Evolutionary conservation across 2,329 filamentous ascomycete species (phyloP), one percentile per base, ranked within the genome.

Genomic region (Alternaria metachromatica): DNA sequence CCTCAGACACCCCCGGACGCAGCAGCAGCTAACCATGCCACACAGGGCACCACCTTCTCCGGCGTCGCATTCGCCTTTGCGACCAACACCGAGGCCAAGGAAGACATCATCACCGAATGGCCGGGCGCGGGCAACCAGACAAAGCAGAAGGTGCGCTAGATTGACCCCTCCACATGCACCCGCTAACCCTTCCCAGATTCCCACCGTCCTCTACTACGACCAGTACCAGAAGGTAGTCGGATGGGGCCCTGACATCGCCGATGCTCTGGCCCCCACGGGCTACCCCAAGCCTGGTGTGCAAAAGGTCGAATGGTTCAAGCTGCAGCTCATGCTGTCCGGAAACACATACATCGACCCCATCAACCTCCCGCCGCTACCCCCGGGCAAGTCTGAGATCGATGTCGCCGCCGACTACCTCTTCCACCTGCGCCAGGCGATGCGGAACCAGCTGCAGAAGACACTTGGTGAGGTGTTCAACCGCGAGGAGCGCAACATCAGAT

Each of bases 151-250:
- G 95, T 97, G 80, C 43, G 62, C 43, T 20, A 7, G 15, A 51
- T n/a, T 6, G 45, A 15, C 25, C 41, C 41, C n/a, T 18, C 46
- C 11, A 48, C 15, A 23, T 33, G 26, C 20, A 41, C 9, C 15
- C 18, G 45, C 59, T 68, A 55, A 68, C 44, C 7, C 58, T 2
- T 12, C 18, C 20, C 76, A 97, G 96, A 98, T 99, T 73, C 96
- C 96, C 15, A 98, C 96, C 13, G 96, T 99, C n/a, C 88, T 99
- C 65, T 99, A 99, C 85, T 99, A 99, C 80, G 96, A 99, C 79
- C 95, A 98, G 82, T 97, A 97, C 81, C 96, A 99, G 78, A 97
- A 98, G 82, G 96, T 99, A 53, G 96, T 98, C n/a, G 96, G 96
- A 74, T 99, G 96, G 96, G 96, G 96, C 66, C 94, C 95, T 61